Evolutionary conservation across 306 rosid species (phyloP), one percentile per base, ranked within the genome.

Genomic region (Sindora glabra): DNA sequence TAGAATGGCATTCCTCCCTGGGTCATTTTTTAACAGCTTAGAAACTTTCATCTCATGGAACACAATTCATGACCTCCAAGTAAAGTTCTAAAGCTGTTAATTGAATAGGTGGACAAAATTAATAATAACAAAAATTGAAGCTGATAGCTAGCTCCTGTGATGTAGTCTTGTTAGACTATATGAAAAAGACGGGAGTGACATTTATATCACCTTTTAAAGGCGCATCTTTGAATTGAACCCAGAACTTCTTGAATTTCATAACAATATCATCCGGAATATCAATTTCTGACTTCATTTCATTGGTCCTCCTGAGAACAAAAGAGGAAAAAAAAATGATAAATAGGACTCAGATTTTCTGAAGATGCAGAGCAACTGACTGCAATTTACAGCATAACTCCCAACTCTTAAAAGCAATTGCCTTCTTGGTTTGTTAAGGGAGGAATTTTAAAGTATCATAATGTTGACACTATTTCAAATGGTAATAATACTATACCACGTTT

Each of bases 1-100:
- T 36, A 91, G 81, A 68, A 91, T 91, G 59, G 95, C 96, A 77
- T 91, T 91, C 81, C 97, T 83, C 74, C 97, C 97, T 91, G 87
- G 60, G 65, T 33, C 40, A 74, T 60, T 48, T 73, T 63, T 52
- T 71, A 68, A 62, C 40, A 47, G 51, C 42, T 46, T 65, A 34
- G 10, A 57, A 60, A 29, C 54, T 56, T 30, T 64, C 36, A 72
- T 48, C 65, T 32, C 62, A 48, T 29, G 70, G 8, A 22, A 80
- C 46, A 70, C 44, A 34, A 48, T 64, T 37, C 56, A 66, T 44
- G 69, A 68, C 48, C 45, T 65, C 49, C 27, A 49, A 62, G 19
- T 55, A 52, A 66, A 59, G 16, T 44, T 38, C 19, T 27, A 29
- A 39, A 62, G 22, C 51, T 29, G 48, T 41, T 45, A 56, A 58